Base-by-base conservation (phyloP, 2,329 filamentous ascomycete genomes). In the Fusarium keratoplasticum region DNA sequence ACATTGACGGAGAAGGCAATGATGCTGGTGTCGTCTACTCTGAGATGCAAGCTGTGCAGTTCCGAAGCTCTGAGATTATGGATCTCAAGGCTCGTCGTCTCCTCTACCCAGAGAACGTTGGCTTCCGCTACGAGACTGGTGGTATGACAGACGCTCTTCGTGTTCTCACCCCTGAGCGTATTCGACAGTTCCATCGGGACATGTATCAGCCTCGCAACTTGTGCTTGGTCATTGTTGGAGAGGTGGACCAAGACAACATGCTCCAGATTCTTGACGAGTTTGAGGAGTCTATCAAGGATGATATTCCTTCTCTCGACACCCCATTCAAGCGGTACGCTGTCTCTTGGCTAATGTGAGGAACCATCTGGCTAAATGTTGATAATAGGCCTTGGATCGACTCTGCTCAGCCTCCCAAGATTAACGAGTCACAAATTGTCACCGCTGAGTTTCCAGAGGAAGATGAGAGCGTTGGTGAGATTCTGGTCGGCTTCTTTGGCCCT, bases 181-280 rank as follows among this genome's bases (percentile, higher is more conserved):
- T 99, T 75, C 92, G 96, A n/a, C 91, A 92, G 67, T 99, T 98
- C 79, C 96, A 99, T 82, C 92, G 92, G 71, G 94, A 95, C 73
- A 98, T 99, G 96, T 99, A 99, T 80, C 96, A 98, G 81, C 96
- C 96, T 4, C 96, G 95, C 81, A 99, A 99, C 79, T 86, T 99
- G 69, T 97, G 95, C 73, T 85, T 99, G 31, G 90, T 98, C 29
- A 91, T 99, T 68, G 93, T 97, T n/a, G 96, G 96, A 50, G 95
- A 98, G 82, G 91, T 97, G 2, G 91, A 98, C 79, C 94, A 98
- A 80, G 85, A 89, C 0, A 89, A 97, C 77, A 88, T 99, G 67
- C 85, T 98, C 25, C 84, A 92, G 35, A 95, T 97, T 55, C 85
- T 99, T 36, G 94, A 98, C 78, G 87, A 91, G 27, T 99, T 99